Conservation (phyloP, 169 alveolate species). For the Eimeria tenella region DNA sequence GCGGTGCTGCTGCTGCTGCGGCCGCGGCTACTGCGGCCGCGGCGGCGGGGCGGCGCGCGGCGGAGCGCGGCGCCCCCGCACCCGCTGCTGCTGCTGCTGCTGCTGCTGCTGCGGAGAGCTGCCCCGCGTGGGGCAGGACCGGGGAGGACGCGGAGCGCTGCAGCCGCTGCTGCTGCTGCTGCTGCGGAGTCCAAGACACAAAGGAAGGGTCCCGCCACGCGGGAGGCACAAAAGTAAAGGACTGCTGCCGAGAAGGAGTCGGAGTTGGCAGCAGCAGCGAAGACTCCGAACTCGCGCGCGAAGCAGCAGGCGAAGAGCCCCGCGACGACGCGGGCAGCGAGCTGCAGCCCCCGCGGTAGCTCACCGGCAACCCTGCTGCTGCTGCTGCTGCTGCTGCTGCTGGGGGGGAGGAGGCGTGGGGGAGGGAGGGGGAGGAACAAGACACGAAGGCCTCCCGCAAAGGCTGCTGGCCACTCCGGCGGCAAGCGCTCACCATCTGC, state of each 20-base stretch:
- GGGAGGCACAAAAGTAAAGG: slow-evolving; percentile 14
- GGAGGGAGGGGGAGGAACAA: not conserved
- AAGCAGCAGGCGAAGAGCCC: not conserved
- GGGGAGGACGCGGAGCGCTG: slow-evolving; percentile 28
- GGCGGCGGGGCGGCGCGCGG: too few relatives aligned
- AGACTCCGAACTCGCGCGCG: not conserved
- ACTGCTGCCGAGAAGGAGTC: slow-evolving; percentile 18
- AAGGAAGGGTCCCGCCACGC: slow-evolving; percentile 14
- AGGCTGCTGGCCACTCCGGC: too few relatives aligned
- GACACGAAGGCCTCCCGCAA: not conserved
- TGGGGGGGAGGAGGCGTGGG: not conserved
- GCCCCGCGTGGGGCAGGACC: not conserved
- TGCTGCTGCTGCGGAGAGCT: not conserved
- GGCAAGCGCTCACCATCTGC: too few relatives aligned
- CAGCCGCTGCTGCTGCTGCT: slow-evolving; percentile 23
- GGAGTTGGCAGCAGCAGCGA: not conserved
- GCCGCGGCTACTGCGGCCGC: not conserved
- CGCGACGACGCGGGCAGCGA: not conserved
- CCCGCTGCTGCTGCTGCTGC: not conserved
- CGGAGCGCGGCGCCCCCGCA: too few relatives aligned
- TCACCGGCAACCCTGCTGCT: not conserved
- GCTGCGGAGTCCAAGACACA: slow-evolving; percentile 4
- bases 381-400: not conserved
- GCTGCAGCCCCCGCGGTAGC: not conserved
- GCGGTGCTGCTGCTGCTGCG: not conserved